Conservation (phyloP, 2,329 filamentous ascomycete species). For the Cercospora zeina region DNA sequence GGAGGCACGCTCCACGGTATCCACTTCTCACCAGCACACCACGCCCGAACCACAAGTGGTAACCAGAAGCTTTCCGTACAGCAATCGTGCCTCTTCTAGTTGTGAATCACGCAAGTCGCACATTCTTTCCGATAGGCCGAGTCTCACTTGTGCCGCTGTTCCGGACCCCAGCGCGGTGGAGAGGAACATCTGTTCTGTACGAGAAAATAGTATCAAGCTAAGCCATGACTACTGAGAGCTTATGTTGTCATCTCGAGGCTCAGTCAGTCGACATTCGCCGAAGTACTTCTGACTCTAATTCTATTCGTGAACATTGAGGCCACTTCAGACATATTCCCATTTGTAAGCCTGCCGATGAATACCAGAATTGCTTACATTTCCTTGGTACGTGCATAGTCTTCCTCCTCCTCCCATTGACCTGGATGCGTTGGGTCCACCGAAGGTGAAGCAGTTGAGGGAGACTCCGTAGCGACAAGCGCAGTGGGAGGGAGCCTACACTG, state of each 20-base stretch:
- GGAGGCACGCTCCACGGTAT: not conserved
- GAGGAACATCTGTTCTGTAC: constrained; percentile 1
- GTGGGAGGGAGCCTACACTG: too few species aligned
- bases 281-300: not conserved
- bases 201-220: constrained; percentile 1
- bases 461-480: too few species aligned
- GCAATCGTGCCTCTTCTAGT: not conserved
- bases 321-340: too few species aligned
- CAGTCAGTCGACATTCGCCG: constrained; percentile 1
- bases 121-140: not conserved
- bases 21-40: not conserved
- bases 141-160: not conserved
- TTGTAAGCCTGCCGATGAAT: too few species aligned
- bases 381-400: too few species aligned
- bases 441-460: too few species aligned
- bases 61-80: constrained; percentile 2
- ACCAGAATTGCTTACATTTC: too few species aligned
- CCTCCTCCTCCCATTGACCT: too few species aligned
- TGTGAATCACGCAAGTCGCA: not conserved
- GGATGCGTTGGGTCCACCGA: too few species aligned
- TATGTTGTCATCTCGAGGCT: not conserved
- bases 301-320: not conserved
- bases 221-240: not conserved
- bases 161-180: not conserved
- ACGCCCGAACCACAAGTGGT: not conserved